Conservation (phyloP, 208 protist species). For the Trichomonas tenax region DNA sequence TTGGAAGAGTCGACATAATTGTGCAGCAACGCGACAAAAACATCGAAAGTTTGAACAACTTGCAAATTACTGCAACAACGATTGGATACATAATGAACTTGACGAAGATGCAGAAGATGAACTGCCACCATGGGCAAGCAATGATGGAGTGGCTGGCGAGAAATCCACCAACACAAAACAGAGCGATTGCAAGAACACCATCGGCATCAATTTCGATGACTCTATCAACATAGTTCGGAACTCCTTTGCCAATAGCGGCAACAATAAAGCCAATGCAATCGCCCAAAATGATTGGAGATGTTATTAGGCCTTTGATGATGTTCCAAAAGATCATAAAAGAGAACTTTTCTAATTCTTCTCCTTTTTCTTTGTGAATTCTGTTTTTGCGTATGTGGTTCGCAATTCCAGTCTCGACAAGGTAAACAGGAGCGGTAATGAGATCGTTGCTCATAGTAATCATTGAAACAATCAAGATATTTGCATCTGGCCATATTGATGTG, state of each 20-base stretch:
- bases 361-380: neutral
- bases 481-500: neutral
- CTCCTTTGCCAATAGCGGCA: neutral
- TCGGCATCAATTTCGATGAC: neutral
- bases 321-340: neutral
- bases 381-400: neutral
- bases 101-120: neutral
- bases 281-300: neutral
- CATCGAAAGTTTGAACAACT: neutral
- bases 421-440: neutral
- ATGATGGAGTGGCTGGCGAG: neutral
- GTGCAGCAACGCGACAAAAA: neutral
- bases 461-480: neutral
- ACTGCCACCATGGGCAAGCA: neutral
- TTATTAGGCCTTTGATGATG: neutral
- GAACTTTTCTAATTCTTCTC: neutral
- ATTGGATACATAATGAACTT: neutral
- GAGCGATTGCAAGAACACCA: neutral
- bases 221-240: neutral
- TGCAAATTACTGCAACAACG: neutral
- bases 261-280: neutral
- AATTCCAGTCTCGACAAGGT: neutral
- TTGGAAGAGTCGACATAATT: neutral
- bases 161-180: neutral
- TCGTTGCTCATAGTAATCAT: neutral